Conservation (phyloP, 768 basidiomycete genomes). For the Trametes maxima region DNA sequence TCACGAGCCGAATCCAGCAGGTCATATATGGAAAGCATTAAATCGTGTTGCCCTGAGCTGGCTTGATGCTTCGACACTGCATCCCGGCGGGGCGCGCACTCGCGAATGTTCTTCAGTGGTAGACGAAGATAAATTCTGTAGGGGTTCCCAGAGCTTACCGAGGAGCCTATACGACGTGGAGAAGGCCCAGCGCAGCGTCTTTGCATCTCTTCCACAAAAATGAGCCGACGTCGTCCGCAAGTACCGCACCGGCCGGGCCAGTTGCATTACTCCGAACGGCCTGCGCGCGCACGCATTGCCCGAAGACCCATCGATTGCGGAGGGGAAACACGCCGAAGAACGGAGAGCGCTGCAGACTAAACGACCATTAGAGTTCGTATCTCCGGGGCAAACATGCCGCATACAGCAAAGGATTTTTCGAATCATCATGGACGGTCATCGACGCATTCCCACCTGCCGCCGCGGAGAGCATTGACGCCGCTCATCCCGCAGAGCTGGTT, state of each 20-base stretch:
- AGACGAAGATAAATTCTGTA: not conserved
- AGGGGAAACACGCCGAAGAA: conserved; percentile 1
- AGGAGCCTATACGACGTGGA: not conserved
- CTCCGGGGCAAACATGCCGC: conserved; percentile 16
- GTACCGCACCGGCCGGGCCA: conserved; percentile 11
- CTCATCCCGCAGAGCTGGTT: conserved; percentile 8
- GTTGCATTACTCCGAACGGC: not conserved
- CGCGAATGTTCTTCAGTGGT: not conserved
- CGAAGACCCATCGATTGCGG: conserved; percentile 17
- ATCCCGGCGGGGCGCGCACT: not conserved
- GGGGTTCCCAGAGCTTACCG: conserved; percentile 9
- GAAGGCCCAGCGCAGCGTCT: not conserved
- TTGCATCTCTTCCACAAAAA: not conserved
- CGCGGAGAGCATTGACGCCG: not conserved
- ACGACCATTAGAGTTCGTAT: not conserved
- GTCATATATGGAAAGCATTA: conserved; percentile 31
- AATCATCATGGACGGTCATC: not conserved
- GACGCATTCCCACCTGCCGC: conserved; percentile 9
- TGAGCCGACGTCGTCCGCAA: not conserved
- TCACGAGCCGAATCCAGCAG: conserved; percentile 29
- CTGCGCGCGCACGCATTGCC: not conserved
- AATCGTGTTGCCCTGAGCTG: conserved; percentile 26
- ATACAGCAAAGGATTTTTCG: conserved; percentile 9
- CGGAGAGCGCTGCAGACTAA: not conserved
- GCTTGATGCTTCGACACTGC: conserved; percentile 4